Evolutionary conservation across 129 eudicot species (phyloP), one percentile per base, ranked within the genome.

Genomic region (Solidago caesia): DNA sequence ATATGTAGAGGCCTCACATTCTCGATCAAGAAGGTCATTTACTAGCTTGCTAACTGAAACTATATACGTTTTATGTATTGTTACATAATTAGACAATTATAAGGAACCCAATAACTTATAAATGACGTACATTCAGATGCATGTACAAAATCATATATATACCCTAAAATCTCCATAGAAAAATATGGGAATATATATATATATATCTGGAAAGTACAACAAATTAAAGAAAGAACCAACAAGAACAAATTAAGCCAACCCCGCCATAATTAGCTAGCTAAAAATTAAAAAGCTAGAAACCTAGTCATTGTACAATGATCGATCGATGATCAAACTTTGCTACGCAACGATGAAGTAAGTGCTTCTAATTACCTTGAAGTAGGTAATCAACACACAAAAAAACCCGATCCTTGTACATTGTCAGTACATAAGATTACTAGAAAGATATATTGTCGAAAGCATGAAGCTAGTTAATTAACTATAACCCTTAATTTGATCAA

Each of bases 201-300:
- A 33, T 33, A 33, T 33, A 73, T 58, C 65, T 67, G 70, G 47
- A 44, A 65, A 82, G 80, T 82, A 82, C 80, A 82, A 69, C 66
- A 76, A 82, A 82, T 82, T 57, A 78, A 82, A 77, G 55, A 78
- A 78, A 74, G 73, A 78, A 73, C 68, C 41, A 77, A 73, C 78
- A 73, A 51, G 39, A 82, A 21, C 74, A 62, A 77, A 21, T 21
- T 21, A 21, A 67, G 79, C 78, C 70, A 77, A 65, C 44, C 64
- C 68, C 16, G 55, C 75, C 77, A 63, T 58, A 63, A 79, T 55
- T 73, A 79, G 74, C 68, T 46, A 79, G 21, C 64, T 73, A 64
- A 43, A 47, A 39, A 13, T 10, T 51, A 27, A 65, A 29, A 14
- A 14, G 21, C 21, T 21, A 21, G 61, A 26, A 63, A 21, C 63